phyloP scores from a whole-genome alignment of 148 eudicot species.

The Nepenthes gracilis region DNA sequence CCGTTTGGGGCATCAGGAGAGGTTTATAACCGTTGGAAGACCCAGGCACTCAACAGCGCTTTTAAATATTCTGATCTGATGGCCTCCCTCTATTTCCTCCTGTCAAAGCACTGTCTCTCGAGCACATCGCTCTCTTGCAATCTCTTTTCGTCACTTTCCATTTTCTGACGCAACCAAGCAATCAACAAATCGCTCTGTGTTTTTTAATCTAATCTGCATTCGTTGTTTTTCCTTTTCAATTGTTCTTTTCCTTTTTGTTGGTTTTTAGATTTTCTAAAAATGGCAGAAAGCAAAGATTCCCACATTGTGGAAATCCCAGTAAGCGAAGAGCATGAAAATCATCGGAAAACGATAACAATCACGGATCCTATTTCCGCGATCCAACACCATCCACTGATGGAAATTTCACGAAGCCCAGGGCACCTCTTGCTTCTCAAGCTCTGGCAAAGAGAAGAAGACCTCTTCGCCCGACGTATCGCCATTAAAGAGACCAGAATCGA shows the following conservation, averaged over 20 bases:
- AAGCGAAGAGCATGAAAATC: constrained; percentile 19
- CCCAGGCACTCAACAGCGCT: too few species aligned
- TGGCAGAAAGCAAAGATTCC: constrained; percentile 23
- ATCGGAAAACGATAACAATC: neutral
- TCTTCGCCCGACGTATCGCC: constrained; percentile 31
- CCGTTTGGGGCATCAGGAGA: too few species aligned
- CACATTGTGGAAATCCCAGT: constrained; percentile 67
- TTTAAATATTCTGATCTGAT: too few species aligned
- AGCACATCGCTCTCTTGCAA: neutral
- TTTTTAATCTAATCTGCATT: neutral
- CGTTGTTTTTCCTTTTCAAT: neutral
- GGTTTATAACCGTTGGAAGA: too few species aligned
- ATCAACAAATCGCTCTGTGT: too few species aligned
- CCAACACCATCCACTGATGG: constrained; percentile 68
- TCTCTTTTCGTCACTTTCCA: neutral
- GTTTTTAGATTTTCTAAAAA: neutral
- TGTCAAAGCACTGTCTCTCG: neutral
- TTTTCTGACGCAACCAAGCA: neutral
- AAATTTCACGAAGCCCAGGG: constrained; percentile 71
- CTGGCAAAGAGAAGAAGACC: constrained; percentile 73
- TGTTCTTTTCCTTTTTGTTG: neutral
- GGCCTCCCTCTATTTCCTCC: neutral
- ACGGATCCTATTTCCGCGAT: constrained; percentile 19
- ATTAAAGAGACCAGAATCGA: constrained; percentile 38
- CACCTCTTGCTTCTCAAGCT: constrained; percentile 82